Evolutionary conservation across 148 eudicot species (phyloP).

Genomic region (Dianthus caryophyllus): DNA sequence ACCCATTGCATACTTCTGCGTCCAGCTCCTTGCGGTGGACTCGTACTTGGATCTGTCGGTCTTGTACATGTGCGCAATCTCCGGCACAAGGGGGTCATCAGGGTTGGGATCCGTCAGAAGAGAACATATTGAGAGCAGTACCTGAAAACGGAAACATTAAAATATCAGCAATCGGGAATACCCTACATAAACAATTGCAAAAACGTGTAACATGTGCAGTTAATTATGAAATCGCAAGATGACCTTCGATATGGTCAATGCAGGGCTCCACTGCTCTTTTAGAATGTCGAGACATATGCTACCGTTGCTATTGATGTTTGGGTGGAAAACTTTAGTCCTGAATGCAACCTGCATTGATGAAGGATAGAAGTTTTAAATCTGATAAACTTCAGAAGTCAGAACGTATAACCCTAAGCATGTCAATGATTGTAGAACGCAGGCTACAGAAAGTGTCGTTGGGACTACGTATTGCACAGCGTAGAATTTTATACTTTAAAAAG

Average conservation of each 20-base stretch:
- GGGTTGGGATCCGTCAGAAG: conserved; percentile 67
- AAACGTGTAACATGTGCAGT: background rate
- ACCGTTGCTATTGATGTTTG: conserved; percentile 66
- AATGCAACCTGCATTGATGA: conserved; percentile 49
- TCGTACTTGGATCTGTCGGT: conserved; percentile 55
- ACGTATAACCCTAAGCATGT: too few relatives aligned
- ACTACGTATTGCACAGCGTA: background rate
- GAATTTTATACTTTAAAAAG: background rate
- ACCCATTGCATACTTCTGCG: conserved; percentile 76
- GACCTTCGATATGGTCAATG: conserved; percentile 69
- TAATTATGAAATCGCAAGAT: background rate
- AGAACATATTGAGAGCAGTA: conserved; percentile 62
- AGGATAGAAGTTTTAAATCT: background rate
- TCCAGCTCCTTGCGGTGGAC: conserved; percentile 70
- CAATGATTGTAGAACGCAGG: background rate
- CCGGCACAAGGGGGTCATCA: conserved; percentile 63
- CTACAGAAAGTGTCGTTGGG: background rate
- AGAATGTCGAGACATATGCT: conserved; percentile 72
- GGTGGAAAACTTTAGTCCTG: conserved; percentile 72
- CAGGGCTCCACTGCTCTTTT: conserved; percentile 73
- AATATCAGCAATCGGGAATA: conserved; percentile 6
- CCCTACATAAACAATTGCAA: background rate
- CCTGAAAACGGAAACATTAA: conserved; percentile 31
- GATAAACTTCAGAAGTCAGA: background rate
- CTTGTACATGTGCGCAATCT: conserved; percentile 76